Evolutionary conservation across 2,329 filamentous ascomycete genomes (phyloP).

Genomic region (Macroventuria anomochaeta): DNA sequence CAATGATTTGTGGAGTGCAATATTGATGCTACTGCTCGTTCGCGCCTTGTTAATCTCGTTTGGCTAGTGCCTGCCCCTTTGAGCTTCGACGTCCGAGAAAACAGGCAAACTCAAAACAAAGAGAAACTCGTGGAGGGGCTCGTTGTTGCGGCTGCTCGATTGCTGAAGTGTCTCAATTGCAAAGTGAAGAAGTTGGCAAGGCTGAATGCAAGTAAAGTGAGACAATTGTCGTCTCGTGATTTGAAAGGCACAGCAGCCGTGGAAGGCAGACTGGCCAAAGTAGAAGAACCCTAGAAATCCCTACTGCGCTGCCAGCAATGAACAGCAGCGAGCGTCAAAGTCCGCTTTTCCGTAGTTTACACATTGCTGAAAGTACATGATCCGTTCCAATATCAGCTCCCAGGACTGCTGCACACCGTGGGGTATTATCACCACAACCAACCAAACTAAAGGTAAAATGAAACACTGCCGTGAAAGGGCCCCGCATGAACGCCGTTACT

Average conservation of each 20-base stretch:
- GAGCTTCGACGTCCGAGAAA: slow-evolving; percentile 8
- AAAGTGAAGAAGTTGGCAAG: slow-evolving; percentile 2
- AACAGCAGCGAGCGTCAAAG: slow-evolving; percentile 33
- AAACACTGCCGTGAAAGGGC: slow-evolving; percentile 47
- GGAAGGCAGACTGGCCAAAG: slow-evolving; percentile 26
- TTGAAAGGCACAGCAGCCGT: slow-evolving; percentile 34
- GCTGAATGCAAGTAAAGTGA: slow-evolving; percentile 21
- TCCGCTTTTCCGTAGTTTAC: slow-evolving; percentile 47
- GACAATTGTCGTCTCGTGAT: slow-evolving; percentile 36
- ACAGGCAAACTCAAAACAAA: slow-evolving; percentile 13
- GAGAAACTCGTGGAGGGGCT: neutral
- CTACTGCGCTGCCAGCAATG: slow-evolving; percentile 37
- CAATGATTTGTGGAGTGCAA: slow-evolving; percentile 19
- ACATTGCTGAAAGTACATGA: slow-evolving; percentile 50
- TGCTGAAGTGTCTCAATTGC: neutral
- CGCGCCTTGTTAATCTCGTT: slow-evolving; percentile 38
- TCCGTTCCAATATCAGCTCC: slow-evolving; percentile 37
- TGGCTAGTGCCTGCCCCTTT: slow-evolving; percentile 22
- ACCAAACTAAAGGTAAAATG: slow-evolving; percentile 38
- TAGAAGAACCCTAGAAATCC: slow-evolving; percentile 31
- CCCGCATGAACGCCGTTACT: slow-evolving; percentile 49
- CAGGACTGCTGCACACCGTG: slow-evolving; percentile 40
- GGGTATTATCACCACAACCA: slow-evolving; percentile 48
- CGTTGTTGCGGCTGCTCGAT: neutral
- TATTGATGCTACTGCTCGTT: slow-evolving; percentile 21